Evolutionary conservation across 2,329 filamentous ascomycete genomes (phyloP), one percentile per base, ranked within the genome.

Genomic region (Pseudogymnoascus sp.): DNA sequence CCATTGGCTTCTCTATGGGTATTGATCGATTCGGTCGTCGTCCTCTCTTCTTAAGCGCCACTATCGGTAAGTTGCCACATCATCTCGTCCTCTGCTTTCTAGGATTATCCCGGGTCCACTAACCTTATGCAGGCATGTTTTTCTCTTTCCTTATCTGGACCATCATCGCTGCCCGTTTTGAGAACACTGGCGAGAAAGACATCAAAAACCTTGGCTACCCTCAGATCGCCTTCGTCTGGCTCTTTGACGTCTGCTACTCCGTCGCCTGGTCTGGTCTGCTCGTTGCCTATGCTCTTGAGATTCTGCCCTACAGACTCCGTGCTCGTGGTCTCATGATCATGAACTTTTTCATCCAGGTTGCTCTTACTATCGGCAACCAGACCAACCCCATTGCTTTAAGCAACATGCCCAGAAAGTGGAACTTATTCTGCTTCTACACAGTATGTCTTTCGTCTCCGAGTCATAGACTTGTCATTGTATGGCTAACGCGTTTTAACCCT

Each of bases 381-480:
- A 85, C 82, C 69, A 88, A 89, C 77, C 83, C 83, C 70, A 77
- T 86, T 63, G 85, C 85, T 6, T 87, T 86, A 81, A 76, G 83
- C 60, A 78, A 80, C 62, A 75, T 88, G 56, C 81, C 82, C n/a
- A 75, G 78, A 61, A 81, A 87, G 73, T 88, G 84, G 83, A 81
- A 87, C 74, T 83, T 88, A 63, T 87, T 85, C 78, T 78, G 86
- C 59, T 85, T 87, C 75, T 88, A 88, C 74, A 84, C 83, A 21
- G 77, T 79, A 74, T 75, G 74, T 75, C 12, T 12, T 62, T 21
- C 42, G 11, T 25, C 36, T 31, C 53, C 18, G 0, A 23, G 3
- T 6, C 11, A 10, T 18, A 16, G 28, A 5, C 63, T 34, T 14
- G 7, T 38, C 21, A 14, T 60, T 5, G 5, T 31, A 23, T 18